Conservation (phyloP, 148 eudicot species). For the Selenicereus undatus region DNA sequence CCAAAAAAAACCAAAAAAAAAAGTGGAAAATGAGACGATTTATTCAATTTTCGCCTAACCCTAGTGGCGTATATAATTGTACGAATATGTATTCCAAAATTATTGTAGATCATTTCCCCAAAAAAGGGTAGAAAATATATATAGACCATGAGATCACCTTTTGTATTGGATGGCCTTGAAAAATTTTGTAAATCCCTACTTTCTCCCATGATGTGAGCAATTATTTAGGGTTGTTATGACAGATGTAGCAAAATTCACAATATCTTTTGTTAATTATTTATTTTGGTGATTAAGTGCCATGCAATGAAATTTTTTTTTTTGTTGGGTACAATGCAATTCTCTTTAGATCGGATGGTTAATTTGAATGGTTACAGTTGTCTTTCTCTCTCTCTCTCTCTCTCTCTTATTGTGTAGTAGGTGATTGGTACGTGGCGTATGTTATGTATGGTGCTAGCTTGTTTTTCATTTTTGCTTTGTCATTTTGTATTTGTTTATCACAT, state of each 20-base stretch:
- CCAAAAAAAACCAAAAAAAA: too few relatives aligned
- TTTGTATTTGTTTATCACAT: slow-evolving; percentile 6
- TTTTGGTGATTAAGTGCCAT: neutral
- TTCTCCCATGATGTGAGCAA: slow-evolving; percentile 7
- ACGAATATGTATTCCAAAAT: neutral
- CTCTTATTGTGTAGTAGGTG: slow-evolving; percentile 20
- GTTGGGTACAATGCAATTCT: neutral
- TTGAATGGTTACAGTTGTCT: neutral
- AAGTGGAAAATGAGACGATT: neutral
- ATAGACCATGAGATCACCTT: neutral
- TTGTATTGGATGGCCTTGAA: neutral
- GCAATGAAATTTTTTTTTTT: neutral
- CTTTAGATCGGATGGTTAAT: neutral
- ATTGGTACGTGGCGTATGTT: slow-evolving; percentile 23
- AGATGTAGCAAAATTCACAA: neutral
- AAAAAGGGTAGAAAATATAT: neutral
- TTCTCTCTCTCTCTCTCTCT: slow-evolving; percentile 5
- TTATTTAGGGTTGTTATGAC: neutral
- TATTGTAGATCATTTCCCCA: neutral
- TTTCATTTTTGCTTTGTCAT: slow-evolving; percentile 15
- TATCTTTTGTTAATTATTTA: neutral
- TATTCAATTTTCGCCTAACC: neutral
- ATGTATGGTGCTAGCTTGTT: slow-evolving; percentile 11
- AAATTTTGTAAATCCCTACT: neutral
- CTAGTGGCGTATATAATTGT: neutral